Evolutionary conservation across 768 basidiomycete species (phyloP), one percentile per base, ranked within the genome.

Genomic region (Termitomyces sp.): DNA sequence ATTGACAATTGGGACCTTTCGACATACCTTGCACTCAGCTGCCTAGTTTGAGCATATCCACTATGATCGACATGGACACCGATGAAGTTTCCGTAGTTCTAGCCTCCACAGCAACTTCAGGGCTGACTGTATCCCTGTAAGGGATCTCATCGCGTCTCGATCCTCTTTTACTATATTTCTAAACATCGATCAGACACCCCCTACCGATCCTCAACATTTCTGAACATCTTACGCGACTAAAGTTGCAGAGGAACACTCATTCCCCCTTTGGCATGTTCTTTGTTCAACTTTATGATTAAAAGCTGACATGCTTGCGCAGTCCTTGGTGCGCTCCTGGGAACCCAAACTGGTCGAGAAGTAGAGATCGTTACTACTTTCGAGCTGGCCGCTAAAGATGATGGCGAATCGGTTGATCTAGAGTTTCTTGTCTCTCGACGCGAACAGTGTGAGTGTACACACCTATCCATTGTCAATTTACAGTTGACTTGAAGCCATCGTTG

Each of bases 331-430:
- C 78, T 99, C 4, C 82, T 99, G 31, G 97, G 97, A 12, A 94
- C 91, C 2, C 94, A 98, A 70, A 87, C 84, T 64, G 95, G 95
- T 21, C 84, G 95, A 58, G 92, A 98, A 65, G 89, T 99, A 26
- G 95, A 98, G 72, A 95, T 99, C 66, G 89, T 96, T 57, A 99
- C 98, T 66, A 89, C 91, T 10, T 99, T 98, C 67, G 97, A 99
- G 68, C 77, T 98, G 48, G 87, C 89, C 6, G 75, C 86, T 49
- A 78, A 80, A 54, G 80, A 73, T 33, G 77, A 77, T 33, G 79
- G 79, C 42, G 78, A 79, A 53, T 71, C 74, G 8, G 84, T 96
- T 9, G 90, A 98, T 71, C 85, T 87, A 59, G 88, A 78, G 1
- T 98, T 95, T 69, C 75, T 98, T 8, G 77, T 85, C 11, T 85